phyloP scores from a whole-genome alignment of 2,329 filamentous ascomycete genomes.

The Colletotrichum sp. region DNA sequence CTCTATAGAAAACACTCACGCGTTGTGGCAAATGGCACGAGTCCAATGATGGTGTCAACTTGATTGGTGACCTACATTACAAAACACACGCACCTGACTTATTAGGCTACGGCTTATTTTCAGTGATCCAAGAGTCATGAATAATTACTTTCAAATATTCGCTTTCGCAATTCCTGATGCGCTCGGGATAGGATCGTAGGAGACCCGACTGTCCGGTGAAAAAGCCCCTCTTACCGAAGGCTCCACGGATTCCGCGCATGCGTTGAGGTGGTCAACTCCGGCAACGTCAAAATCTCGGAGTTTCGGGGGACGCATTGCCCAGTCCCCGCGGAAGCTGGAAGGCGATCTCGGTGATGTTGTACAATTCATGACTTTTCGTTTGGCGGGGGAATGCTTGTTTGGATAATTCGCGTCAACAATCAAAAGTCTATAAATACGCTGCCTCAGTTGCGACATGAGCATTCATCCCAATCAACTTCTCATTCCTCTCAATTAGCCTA shows the following conservation, averaged over 20 bases:
- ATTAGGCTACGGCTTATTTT: background rate
- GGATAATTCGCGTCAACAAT: background rate
- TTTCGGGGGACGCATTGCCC: background rate
- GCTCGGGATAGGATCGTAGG: background rate
- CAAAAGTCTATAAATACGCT: background rate
- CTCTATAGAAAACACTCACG: background rate
- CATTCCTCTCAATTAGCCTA: background rate
- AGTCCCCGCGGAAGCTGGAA: background rate
- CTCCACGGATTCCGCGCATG: background rate
- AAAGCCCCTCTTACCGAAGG: background rate
- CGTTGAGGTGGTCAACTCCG: background rate
- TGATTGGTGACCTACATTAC: background rate
- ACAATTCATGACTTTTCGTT: background rate
- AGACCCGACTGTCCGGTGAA: background rate
- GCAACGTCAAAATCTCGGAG: background rate
- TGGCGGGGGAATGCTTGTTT: background rate
- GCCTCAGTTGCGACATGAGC: background rate
- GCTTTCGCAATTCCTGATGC: background rate
- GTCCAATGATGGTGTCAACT: background rate
- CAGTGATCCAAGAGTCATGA: background rate
- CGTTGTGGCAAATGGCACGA: background rate
- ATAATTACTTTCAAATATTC: background rate
- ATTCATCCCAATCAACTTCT: background rate
- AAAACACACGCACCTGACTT: background rate
- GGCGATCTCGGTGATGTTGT: background rate